Evolutionary conservation across 768 basidiomycete genomes (phyloP), one percentile per base, ranked within the genome.

Genomic region (Pisolithus marmoratus): DNA sequence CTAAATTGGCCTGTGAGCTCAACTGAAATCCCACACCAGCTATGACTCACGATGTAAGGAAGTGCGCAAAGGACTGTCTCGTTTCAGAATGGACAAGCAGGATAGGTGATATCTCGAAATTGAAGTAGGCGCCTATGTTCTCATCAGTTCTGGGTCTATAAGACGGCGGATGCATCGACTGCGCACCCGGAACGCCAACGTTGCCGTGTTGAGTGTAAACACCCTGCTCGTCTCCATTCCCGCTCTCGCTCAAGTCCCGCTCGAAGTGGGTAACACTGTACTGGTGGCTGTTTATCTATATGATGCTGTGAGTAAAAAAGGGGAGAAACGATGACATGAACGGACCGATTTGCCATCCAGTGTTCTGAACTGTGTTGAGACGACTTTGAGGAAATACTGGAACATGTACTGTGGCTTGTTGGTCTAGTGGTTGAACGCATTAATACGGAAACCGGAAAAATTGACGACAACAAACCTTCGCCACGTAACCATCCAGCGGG

Each of bases 361-460:
- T n/a, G 85, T 88, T 55, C 82, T 79, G 73, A 96, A 97, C 64
- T 88, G 87, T 2, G 95, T 99, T 7, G 93, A 92, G 38, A 99
- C 96, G 42, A 99, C 95, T 70, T 99, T 99, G 63, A 99, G 77
- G 83, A 97, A 98, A 71, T 98, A 95, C 65, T 98, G 93, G 80
- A 93, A 96, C 92, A 96, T 94, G 67, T 91, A 95, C 58, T 92
- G 81, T 23, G 84, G 70, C 63, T 88, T 87, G 58, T 69, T 73
- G 1, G 92, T 93, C 86, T 90, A 52, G 2, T 19, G 27, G 27
- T 3, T 36, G 9, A 27, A 7, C 1, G 17, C 20, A 43, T 62
- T 19, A 58, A 41, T 36, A 53, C 41, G 38, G 38, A 19, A 55
- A 49, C 11, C 20, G 12, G 17, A 15, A 42, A 27, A 42, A 19